Percentiles rank a stretch among this genome's conserved stretches.
Evolutionary conservation across 345 rosid genomes (phyloP).

Genomic region (Linum trigynum): DNA sequence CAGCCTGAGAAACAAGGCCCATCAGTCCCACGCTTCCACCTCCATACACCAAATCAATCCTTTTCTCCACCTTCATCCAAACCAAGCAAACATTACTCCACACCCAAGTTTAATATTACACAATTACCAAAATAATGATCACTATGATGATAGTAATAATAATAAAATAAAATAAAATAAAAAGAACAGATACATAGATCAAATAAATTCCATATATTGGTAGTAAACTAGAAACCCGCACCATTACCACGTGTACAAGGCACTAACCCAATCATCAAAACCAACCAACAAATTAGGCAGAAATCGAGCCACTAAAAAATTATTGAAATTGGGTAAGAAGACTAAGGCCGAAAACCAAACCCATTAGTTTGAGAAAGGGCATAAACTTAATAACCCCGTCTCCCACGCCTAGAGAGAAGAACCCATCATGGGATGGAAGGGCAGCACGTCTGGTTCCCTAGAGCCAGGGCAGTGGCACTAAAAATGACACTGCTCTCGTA

Average conservation of each 20-base stretch:
- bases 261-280: not conserved
- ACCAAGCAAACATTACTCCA: no score
- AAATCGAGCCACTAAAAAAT: not conserved
- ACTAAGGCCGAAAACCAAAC: no score
- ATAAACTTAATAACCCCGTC: not conserved
- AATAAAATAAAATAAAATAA: no score
- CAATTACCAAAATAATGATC: no score
- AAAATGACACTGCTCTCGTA: no score
- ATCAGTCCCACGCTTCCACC: constrained; percentile 7
- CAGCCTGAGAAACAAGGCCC: constrained; percentile 7
- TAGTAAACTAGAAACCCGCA: no score
- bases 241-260: no score
- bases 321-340: not conserved
- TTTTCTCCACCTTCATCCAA: constrained; percentile 1
- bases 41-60: constrained; percentile 7
- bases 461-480: not conserved
- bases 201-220: no score
- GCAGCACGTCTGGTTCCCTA: not conserved
- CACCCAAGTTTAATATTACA: no score
- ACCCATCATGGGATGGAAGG: not conserved
- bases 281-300: not conserved
- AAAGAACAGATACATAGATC: no score
- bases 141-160: no score
- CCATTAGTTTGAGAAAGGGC: no score
- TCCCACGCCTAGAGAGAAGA: not conserved